Percentiles rank a stretch among this genome's conserved stretches.
These are phyloP conservation scores for Pythium dissotocum DNA, from an alignment of 352 stramenopile species.

Conservation along the genomic window DNA sequence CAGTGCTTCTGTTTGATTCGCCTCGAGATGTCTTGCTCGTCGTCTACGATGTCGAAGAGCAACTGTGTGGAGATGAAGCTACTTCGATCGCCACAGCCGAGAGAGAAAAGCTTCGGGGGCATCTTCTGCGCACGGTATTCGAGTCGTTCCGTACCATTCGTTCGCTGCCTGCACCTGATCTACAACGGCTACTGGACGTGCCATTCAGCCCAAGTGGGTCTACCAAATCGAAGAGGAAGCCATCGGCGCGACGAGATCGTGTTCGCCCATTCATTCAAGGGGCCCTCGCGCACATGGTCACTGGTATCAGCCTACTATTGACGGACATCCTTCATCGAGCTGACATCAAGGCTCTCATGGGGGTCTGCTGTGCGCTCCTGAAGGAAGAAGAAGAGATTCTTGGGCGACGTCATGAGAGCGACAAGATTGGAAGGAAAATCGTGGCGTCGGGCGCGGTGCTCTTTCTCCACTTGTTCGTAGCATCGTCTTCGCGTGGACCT, in stretches of 20 bases:
- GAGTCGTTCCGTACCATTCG: conserved; percentile 20
- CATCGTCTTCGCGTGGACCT: background rate
- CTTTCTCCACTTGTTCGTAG: conserved; percentile 47
- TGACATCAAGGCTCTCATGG: conserved; percentile 10
- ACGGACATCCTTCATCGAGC: background rate
- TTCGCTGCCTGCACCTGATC: conserved; percentile 10
- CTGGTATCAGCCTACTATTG: conserved; percentile 3
- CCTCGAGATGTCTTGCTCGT: conserved; percentile 46
- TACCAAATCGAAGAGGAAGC: conserved; percentile 41
- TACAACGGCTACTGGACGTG: conserved; percentile 11
- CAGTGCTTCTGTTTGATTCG: conserved; percentile 59
- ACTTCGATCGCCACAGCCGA: background rate
- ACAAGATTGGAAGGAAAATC: conserved; percentile 44
- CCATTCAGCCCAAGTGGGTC: background rate
- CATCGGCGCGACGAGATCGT: conserved; percentile 45
- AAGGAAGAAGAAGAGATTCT: conserved; percentile 66
- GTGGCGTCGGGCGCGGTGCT: conserved; percentile 55
- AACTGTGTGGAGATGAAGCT: background rate
- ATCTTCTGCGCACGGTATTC: conserved; percentile 1
- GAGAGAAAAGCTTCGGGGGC: background rate
- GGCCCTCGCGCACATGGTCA: conserved; percentile 23
- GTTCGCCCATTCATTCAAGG: conserved; percentile 45
- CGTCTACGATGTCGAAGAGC: conserved; percentile 28
- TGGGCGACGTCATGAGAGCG: conserved; percentile 37
- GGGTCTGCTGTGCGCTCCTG: conserved; percentile 48